phyloP scores from a whole-genome alignment of 2,329 filamentous ascomycete genomes.

The Myriosclerotinia curreyana region DNA sequence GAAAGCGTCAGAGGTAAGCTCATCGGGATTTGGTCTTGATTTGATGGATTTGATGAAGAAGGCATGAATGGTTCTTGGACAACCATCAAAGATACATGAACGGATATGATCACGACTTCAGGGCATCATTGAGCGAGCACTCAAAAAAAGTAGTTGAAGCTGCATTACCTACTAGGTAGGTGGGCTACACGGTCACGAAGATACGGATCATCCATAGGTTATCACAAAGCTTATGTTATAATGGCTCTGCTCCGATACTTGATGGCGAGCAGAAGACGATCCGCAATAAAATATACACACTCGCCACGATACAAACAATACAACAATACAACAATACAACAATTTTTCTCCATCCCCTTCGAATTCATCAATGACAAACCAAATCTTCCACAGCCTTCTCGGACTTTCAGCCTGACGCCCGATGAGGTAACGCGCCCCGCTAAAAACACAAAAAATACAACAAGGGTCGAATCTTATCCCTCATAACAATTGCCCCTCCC shows the following conservation, averaged over 20 bases:
- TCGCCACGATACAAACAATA: not conserved
- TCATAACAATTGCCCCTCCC: slow-evolving; percentile 19
- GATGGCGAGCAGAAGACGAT: not conserved
- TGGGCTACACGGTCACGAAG: not conserved
- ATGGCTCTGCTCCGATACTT: not conserved
- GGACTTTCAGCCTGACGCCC: slow-evolving; percentile 27
- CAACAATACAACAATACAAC: too few relatives aligned
- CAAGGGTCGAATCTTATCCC: slow-evolving; percentile 19
- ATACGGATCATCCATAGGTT: not conserved
- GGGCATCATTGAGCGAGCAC: not conserved
- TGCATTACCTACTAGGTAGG: not conserved
- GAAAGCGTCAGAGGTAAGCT: slow-evolving; percentile 27
- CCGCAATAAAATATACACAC: not conserved
- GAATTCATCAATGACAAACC: slow-evolving; percentile 19
- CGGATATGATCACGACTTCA: not conserved
- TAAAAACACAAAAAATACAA: not conserved
- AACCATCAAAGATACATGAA: not conserved
- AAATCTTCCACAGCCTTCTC: slow-evolving; percentile 17
- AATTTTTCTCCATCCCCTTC: not conserved
- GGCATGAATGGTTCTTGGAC: slow-evolving; percentile 22
- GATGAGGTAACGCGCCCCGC: slow-evolving; percentile 17
- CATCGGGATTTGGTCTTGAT: slow-evolving; percentile 38
- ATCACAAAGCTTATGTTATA: not conserved
- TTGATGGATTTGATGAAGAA: slow-evolving; percentile 44
- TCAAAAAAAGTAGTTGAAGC: not conserved